phyloP scores from a whole-genome alignment of 1,284 basidiomycete species.

The Tilletiopsis washingtonensis region DNA sequence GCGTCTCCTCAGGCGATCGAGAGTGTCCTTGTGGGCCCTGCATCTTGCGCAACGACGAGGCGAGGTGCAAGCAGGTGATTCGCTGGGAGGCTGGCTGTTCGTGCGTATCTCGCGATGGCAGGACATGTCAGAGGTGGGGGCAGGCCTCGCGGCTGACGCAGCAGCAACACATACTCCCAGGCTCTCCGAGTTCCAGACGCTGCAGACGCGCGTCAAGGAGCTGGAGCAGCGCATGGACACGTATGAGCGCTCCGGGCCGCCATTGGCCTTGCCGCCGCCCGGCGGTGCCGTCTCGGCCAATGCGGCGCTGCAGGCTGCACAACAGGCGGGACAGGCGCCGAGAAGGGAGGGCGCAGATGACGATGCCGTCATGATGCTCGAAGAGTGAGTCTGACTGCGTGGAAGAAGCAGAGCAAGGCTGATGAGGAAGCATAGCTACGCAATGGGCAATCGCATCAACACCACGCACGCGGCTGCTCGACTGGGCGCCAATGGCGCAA shows the following conservation, averaged over 20 bases:
- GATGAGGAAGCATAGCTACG: no score
- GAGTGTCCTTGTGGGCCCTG: conserved; percentile 8
- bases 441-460: conserved; percentile 6
- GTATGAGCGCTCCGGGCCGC: not conserved
- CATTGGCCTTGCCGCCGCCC: not conserved
- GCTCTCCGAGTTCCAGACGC: conserved; percentile 2
- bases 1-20: not conserved
- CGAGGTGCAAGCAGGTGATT: conserved; percentile 4
- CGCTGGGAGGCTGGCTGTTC: conserved; percentile 7
- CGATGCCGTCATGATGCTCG: conserved; percentile 9
- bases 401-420: no score
- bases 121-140: no score
- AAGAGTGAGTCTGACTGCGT: not conserved
- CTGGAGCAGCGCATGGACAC: not conserved
- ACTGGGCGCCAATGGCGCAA: no score
- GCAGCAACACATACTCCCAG: no score
- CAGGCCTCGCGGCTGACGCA: no score
- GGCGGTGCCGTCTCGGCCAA: not conserved
- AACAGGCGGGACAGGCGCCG: not conserved
- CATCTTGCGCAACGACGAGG: conserved; percentile 3
- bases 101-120: no score
- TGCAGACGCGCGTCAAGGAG: conserved; percentile 5
- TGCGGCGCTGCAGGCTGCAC: not conserved
- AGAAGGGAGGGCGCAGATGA: not conserved
- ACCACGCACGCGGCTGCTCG: conserved; percentile 1